Evolutionary conservation across 2,329 filamentous ascomycete species (phyloP).

Genomic region (Talaromyces sp.): DNA sequence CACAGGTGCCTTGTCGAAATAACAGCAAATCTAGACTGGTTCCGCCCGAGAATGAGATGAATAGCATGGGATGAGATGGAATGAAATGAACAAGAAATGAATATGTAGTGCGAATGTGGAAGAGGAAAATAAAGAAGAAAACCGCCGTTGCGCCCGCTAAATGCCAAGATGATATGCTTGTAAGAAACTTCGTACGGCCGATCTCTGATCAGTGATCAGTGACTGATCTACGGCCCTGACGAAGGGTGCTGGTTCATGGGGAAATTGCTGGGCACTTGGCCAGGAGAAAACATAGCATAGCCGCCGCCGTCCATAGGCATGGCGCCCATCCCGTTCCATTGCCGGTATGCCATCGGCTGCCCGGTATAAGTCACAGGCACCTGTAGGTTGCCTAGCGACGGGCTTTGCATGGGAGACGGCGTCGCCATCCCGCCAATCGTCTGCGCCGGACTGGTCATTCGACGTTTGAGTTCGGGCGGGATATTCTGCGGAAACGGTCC

Average conservation of each 20-base stretch:
- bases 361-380: slow-evolving; percentile 21
- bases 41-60: background rate
- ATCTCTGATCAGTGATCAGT: background rate
- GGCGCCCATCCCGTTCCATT: slow-evolving; percentile 5
- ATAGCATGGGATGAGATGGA: background rate
- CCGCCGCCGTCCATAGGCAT: slow-evolving; percentile 24
- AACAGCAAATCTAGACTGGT: background rate
- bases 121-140: background rate
- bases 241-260: slow-evolving; percentile 16
- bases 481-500: slow-evolving; percentile 25
- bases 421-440: slow-evolving; percentile 14
- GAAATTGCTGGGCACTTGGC: slow-evolving; percentile 12
- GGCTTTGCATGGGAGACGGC: slow-evolving; percentile 14
- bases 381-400: slow-evolving; percentile 21
- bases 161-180: background rate
- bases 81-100: background rate
- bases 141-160: background rate
- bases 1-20: background rate
- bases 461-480: slow-evolving; percentile 29
- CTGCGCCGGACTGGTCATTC: slow-evolving; percentile 34
- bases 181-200: background rate
- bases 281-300: slow-evolving; percentile 28
- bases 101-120: background rate
- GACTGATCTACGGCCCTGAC: slow-evolving; percentile 14
- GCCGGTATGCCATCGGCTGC: slow-evolving; percentile 9